phyloP scores from a whole-genome alignment of 306 rosid genomes.

The Oxytropis ochrocephala region DNA sequence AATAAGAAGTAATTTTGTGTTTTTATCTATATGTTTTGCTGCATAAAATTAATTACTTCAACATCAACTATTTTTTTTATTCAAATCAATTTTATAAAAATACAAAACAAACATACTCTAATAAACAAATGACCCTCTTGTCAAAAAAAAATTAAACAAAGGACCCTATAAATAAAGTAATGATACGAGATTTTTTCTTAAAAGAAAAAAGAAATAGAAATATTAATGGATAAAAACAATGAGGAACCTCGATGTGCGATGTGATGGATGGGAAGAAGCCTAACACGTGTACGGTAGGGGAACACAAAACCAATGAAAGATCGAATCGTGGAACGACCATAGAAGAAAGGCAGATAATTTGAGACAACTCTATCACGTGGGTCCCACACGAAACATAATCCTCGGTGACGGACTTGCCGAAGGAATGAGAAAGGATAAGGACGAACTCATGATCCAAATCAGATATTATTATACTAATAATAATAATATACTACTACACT shows the following conservation, averaged over 20 bases:
- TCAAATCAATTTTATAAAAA: too few species aligned
- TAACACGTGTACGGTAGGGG: conserved; percentile 8
- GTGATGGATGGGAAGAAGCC: background rate
- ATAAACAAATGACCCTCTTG: too few species aligned
- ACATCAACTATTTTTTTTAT: too few species aligned
- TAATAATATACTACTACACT: too few species aligned
- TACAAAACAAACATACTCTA: too few species aligned
- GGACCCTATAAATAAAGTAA: too few species aligned
- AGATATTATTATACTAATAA: too few species aligned
- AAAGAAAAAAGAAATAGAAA: background rate
- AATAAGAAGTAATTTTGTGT: too few species aligned
- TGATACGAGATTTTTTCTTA: too few species aligned
- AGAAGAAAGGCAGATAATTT: conserved; percentile 29
- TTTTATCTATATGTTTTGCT: too few species aligned
- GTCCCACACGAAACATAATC: conserved; percentile 40
- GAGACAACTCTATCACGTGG: conserved; percentile 32
- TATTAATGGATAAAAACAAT: conserved; percentile 1
- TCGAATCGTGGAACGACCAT: conserved; percentile 3
- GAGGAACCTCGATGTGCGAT: conserved; percentile 12
- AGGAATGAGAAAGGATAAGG: conserved; percentile 45
- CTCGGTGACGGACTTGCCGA: conserved; percentile 60
- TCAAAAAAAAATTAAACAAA: too few species aligned
- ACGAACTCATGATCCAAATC: background rate
- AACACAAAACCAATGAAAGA: background rate
- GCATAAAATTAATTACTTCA: too few species aligned